Percentiles rank a stretch among this genome's conserved stretches.
phyloP scores from a whole-genome alignment of 176 grass and related monocot genomes.

The Saccharum spontaneum region DNA sequence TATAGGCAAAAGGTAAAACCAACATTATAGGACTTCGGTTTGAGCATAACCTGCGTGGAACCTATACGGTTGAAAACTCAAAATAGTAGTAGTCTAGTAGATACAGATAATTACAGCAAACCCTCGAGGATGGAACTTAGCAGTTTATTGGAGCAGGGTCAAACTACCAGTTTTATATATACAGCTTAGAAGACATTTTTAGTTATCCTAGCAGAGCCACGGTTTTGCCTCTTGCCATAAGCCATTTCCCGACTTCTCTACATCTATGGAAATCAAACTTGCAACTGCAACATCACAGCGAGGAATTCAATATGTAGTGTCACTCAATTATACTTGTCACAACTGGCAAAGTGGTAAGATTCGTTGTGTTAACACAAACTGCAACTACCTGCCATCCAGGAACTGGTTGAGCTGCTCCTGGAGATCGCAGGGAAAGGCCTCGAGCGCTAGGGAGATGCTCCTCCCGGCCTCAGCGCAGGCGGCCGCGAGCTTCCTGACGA shows the following conservation, averaged over 20 bases:
- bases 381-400: constrained; percentile 71
- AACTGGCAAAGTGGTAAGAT: neutral
- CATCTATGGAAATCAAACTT: neutral
- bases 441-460: constrained; percentile 65
- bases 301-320: neutral
- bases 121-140: neutral
- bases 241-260: neutral
- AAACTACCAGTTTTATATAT: neutral
- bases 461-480: constrained; percentile 54
- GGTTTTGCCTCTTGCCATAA: neutral
- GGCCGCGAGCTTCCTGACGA: constrained; percentile 62
- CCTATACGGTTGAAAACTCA: neutral
- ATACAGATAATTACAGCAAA: neutral
- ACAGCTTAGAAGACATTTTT: neutral
- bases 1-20: neutral
- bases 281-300: neutral
- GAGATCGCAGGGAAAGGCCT: constrained; percentile 75
- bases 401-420: constrained; percentile 85
- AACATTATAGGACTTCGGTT: neutral
- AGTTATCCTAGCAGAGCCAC: neutral
- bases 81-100: constrained; percentile 4
- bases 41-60: neutral
- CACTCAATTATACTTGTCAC: neutral
- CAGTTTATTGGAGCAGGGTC: neutral
- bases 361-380: neutral